A percentile compares a stretch with the other conserved stretches of the same genome.
Evolutionary conservation across 768 basidiomycete genomes (phyloP).

Genomic region (Podaxis sp.): DNA sequence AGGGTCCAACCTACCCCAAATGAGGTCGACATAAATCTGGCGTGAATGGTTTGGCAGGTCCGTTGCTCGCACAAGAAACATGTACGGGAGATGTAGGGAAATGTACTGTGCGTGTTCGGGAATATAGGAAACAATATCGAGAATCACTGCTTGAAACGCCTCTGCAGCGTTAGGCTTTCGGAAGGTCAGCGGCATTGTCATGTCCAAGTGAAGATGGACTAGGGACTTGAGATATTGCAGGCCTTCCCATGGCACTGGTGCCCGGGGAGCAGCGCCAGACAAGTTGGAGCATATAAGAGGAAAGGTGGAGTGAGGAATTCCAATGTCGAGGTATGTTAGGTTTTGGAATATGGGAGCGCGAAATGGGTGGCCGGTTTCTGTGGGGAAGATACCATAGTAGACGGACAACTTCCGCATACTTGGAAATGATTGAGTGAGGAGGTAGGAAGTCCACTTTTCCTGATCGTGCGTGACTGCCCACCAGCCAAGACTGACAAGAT

Average conservation of each 20-base stretch:
- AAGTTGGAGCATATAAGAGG: not conserved
- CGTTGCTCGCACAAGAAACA: not conserved
- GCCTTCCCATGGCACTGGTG: not conserved
- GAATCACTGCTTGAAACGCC: not conserved
- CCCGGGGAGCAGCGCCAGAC: not conserved
- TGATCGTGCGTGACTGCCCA: not conserved
- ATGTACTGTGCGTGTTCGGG: not conserved
- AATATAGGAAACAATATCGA: not conserved
- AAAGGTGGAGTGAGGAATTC: not conserved
- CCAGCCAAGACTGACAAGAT: constrained; percentile 2
- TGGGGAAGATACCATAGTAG: not conserved
- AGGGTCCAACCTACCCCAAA: not conserved
- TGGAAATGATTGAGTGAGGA: not conserved
- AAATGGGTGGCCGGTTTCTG: not conserved
- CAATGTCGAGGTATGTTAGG: constrained; percentile 9
- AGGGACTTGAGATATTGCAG: not conserved
- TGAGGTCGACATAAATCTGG: constrained; percentile 5
- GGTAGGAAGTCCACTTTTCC: not conserved
- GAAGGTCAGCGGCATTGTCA: not conserved
- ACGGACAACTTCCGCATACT: not conserved
- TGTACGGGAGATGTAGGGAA: not conserved
- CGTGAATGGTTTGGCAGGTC: not conserved
- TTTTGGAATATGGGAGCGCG: not conserved
- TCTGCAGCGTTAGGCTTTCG: not conserved
- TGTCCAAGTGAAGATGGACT: constrained; percentile 4